A percentile compares a stretch with the other conserved stretches of the same genome.
These are phyloP conservation scores for Agrocybe chaxingu DNA, from an alignment of 768 basidiomycete species.

Conservation along the genomic window DNA sequence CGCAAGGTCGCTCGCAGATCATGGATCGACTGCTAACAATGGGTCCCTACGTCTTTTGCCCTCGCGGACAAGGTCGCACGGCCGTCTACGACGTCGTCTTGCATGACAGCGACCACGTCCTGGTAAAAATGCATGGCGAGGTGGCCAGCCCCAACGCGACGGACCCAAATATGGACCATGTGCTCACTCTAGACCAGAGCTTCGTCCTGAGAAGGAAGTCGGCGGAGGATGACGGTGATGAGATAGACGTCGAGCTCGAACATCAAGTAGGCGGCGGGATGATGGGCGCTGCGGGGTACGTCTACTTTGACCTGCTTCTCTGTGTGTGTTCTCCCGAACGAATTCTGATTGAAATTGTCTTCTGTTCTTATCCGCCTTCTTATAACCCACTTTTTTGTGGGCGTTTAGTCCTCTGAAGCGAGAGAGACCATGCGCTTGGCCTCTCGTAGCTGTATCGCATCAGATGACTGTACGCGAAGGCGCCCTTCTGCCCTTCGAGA, in stretches of 20 bases:
- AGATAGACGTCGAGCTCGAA: not conserved
- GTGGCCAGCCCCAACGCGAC: conserved; percentile 12
- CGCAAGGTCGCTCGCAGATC: conserved; percentile 15
- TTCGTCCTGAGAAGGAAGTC: conserved; percentile 22
- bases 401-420: not conserved
- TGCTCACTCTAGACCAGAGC: conserved; percentile 24
- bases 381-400: no score
- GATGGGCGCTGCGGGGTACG: conserved; percentile 7
- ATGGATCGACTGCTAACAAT: conserved; percentile 8
- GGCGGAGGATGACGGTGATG: conserved; percentile 7
- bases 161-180: conserved; percentile 13
- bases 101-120: conserved; percentile 14
- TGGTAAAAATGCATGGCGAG: conserved; percentile 24
- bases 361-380: not conserved
- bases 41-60: conserved; percentile 21
- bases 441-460: conserved; percentile 26
- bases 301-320: not conserved
- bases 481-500: conserved; percentile 14
- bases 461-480: conserved; percentile 23
- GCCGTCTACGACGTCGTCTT: conserved; percentile 17
- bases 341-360: no score
- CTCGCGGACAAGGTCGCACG: conserved; percentile 9
- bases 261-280: no score
- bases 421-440: conserved; percentile 15
- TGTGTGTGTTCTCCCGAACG: no score